These are phyloP conservation scores for Xerocomellus intermedius DNA, from an alignment of 768 basidiomycete species.

Conservation along the genomic window DNA sequence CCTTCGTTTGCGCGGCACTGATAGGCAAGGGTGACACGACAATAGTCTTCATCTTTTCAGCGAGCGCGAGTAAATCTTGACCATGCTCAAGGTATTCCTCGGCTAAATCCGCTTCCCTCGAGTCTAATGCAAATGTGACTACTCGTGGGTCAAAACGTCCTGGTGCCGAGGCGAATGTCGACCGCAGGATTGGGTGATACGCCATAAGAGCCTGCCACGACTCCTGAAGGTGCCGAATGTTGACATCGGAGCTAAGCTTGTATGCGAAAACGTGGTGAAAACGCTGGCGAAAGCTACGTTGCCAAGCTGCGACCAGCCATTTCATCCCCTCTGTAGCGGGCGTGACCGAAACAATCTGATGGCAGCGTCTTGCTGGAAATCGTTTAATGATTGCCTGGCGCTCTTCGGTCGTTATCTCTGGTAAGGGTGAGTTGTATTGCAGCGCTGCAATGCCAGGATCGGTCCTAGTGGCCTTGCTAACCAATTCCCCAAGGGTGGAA, in stretches of 20 bases:
- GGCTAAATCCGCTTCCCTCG: background rate
- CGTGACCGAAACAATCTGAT: conserved; percentile 19
- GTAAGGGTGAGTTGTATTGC: background rate
- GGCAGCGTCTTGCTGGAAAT: conserved; percentile 13
- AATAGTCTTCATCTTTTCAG: conserved; percentile 22
- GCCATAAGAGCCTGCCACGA: conserved; percentile 40
- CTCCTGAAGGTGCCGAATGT: conserved; percentile 26
- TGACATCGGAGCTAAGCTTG: conserved; percentile 30
- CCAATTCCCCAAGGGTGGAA: conserved; percentile 34
- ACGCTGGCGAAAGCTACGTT: conserved; percentile 37
- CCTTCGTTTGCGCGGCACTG: conserved; percentile 20
- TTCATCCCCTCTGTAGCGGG: conserved; percentile 34
- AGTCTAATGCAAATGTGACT: conserved; percentile 23
- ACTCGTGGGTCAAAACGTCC: conserved; percentile 19
- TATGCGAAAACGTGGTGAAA: conserved; percentile 47
- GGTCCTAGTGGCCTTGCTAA: conserved; percentile 4
- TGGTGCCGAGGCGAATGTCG: conserved; percentile 36
- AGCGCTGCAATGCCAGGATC: background rate
- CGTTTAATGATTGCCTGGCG: conserved; percentile 7
- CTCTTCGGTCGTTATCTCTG: conserved; percentile 13
- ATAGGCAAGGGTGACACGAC: conserved; percentile 23
- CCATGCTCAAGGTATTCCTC: conserved; percentile 13
- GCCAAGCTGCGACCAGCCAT: conserved; percentile 44
- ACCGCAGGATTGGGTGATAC: conserved; percentile 41
- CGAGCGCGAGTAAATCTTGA: conserved; percentile 6